phyloP scores from a whole-genome alignment of 306 rosid genomes.

The Trifolium repens region DNA sequence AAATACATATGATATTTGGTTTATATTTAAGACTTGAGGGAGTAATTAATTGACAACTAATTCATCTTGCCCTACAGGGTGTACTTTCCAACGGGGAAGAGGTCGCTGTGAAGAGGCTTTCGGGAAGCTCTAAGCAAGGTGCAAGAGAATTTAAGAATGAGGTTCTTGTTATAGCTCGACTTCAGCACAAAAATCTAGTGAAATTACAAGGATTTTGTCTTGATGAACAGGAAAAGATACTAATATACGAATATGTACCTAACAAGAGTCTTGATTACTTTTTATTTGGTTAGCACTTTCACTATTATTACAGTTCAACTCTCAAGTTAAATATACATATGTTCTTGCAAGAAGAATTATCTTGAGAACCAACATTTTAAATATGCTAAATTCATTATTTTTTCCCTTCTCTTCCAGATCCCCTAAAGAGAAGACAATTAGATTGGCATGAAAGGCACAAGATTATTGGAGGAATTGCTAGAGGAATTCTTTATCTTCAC shows the following conservation, averaged over 20 bases:
- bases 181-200: conserved; percentile 62
- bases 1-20: no score
- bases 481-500: conserved; percentile 57
- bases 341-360: no score
- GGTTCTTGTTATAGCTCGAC: conserved; percentile 55
- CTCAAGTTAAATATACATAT: no score
- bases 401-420: not conserved
- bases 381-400: not conserved
- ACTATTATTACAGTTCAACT: no score
- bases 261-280: conserved; percentile 60
- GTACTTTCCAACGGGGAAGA: conserved; percentile 50
- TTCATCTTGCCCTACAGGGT: conserved; percentile 48
- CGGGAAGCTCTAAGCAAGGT: conserved; percentile 54
- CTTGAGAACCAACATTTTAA: not conserved
- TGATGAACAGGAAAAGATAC: conserved; percentile 60
- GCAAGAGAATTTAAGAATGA: conserved; percentile 61
- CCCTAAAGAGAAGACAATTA: not conserved
- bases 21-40: no score
- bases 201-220: conserved; percentile 62
- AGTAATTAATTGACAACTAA: no score
- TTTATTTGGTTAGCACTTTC: conserved; percentile 42
- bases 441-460: conserved; percentile 43
- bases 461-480: conserved; percentile 47
- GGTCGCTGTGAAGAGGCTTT: conserved; percentile 69
- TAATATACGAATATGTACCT: conserved; percentile 56